Evolutionary conservation across 768 basidiomycete genomes (phyloP).

Genomic region (Agrocybe praecox): DNA sequence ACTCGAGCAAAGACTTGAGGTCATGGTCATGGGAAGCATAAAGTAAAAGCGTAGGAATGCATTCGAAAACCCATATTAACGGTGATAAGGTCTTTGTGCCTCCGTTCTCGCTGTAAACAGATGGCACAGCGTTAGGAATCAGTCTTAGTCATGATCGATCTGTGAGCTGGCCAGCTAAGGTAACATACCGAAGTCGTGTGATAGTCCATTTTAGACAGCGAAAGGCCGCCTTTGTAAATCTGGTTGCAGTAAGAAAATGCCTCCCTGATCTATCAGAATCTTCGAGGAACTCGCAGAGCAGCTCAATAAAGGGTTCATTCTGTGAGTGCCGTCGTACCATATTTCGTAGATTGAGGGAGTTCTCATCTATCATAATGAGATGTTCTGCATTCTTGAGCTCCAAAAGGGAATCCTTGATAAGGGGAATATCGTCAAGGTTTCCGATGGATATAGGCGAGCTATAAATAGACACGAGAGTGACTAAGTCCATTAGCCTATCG

Average conservation of each 20-base stretch:
- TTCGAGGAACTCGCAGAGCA: conserved; percentile 7
- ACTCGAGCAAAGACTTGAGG: background rate
- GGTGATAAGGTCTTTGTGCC: background rate
- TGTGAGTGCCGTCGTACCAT: conserved; percentile 9
- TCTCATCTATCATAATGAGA: conserved; percentile 9
- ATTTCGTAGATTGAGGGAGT: conserved; percentile 3
- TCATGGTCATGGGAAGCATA: background rate
- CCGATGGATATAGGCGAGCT: conserved; percentile 1
- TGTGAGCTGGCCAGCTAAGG: too few relatives aligned
- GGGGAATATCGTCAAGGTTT: background rate
- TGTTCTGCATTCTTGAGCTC: conserved; percentile 3
- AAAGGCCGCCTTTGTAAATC: conserved; percentile 4
- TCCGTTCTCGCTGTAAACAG: background rate
- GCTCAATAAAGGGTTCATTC: conserved; percentile 7
- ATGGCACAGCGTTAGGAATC: too few relatives aligned
- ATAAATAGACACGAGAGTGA: conserved; percentile 5
- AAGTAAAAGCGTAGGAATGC: conserved; percentile 3
- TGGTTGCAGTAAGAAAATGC: conserved; percentile 5
- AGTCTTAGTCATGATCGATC: too few relatives aligned
- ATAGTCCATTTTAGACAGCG: conserved; percentile 1
- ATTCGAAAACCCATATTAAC: conserved; percentile 10
- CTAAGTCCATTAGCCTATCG: conserved; percentile 3
- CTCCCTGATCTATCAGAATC: conserved; percentile 3
- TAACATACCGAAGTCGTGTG: background rate
- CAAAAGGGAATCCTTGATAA: conserved; percentile 1